Evolutionary conservation across 768 basidiomycete genomes (phyloP).

Genomic region (Coprinellus micaceus): DNA sequence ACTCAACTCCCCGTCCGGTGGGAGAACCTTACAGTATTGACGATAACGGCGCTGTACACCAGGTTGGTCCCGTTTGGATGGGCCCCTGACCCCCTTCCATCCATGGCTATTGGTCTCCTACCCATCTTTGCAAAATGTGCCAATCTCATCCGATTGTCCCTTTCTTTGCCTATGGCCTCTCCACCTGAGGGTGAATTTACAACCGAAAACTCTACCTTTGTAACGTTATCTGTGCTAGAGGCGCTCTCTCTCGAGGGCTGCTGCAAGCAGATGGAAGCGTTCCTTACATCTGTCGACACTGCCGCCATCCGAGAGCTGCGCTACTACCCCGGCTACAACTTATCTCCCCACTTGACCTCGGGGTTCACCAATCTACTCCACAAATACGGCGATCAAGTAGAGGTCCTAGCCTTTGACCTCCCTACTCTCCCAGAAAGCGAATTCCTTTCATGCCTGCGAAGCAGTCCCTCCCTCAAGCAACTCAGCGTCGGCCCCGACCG

Average conservation of each 20-base stretch:
- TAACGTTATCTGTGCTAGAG: not conserved
- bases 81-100: no score
- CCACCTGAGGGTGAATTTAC: no score
- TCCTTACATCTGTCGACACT: not conserved
- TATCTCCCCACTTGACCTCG: not conserved
- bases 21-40: no score
- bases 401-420: not conserved
- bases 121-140: no score
- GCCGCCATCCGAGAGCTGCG: not conserved
- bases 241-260: not conserved
- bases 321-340: not conserved
- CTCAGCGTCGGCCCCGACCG: not conserved
- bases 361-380: not conserved
- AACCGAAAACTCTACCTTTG: not conserved
- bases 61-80: no score
- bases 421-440: not conserved
- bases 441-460: not conserved
- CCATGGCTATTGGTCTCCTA: no score
- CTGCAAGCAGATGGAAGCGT: not conserved
- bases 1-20: no score
- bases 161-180: not conserved
- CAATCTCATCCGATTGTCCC: not conserved
- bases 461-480: not conserved
- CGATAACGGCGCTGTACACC: no score
- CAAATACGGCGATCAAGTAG: not conserved